These are phyloP conservation scores for Ligustrum vulgare DNA, from an alignment of 257 asterid species.

Conservation along the genomic window DNA sequence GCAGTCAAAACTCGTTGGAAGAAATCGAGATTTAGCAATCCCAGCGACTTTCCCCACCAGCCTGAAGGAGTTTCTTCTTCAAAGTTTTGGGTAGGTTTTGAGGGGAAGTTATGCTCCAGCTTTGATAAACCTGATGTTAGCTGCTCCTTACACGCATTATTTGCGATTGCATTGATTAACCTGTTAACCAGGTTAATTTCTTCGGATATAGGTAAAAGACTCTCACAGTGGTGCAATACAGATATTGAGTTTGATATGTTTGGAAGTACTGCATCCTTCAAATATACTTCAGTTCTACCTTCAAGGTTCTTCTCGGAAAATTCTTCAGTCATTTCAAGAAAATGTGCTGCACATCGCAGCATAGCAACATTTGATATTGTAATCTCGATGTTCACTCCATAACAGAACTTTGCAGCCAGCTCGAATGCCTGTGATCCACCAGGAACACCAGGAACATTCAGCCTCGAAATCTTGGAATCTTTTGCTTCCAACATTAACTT, in stretches of 20 bases:
- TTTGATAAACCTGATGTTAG: conserved; percentile 79
- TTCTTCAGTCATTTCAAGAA: conserved; percentile 89
- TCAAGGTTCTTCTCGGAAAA: conserved; percentile 73
- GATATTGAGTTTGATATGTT: conserved; percentile 64
- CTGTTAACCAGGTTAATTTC: conserved; percentile 59
- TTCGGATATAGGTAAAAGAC: conserved; percentile 58
- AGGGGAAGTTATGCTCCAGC: conserved; percentile 60
- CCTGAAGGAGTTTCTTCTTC: conserved; percentile 61
- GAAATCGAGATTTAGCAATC: conserved; percentile 63
- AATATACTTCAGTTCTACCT: conserved; percentile 53
- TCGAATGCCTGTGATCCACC: conserved; percentile 94
- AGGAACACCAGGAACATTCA: conserved; percentile 64
- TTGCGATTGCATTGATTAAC: conserved; percentile 64
- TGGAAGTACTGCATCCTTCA: conserved; percentile 58
- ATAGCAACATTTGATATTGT: conserved; percentile 63
- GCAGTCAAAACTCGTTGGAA: conserved; percentile 73
- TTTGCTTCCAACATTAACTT: conserved; percentile 61
- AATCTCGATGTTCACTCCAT: conserved; percentile 72
- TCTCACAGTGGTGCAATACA: conserved; percentile 74
- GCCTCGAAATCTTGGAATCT: conserved; percentile 60
- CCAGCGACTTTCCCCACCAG: conserved; percentile 89
- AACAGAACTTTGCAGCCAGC: conserved; percentile 88
- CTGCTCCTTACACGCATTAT: conserved; percentile 86
- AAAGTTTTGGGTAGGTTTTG: conserved; percentile 34
- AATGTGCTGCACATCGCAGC: conserved; percentile 71